Evolutionary conservation across 768 basidiomycete genomes (phyloP).

Genomic region (Pisolithus tinctorius): DNA sequence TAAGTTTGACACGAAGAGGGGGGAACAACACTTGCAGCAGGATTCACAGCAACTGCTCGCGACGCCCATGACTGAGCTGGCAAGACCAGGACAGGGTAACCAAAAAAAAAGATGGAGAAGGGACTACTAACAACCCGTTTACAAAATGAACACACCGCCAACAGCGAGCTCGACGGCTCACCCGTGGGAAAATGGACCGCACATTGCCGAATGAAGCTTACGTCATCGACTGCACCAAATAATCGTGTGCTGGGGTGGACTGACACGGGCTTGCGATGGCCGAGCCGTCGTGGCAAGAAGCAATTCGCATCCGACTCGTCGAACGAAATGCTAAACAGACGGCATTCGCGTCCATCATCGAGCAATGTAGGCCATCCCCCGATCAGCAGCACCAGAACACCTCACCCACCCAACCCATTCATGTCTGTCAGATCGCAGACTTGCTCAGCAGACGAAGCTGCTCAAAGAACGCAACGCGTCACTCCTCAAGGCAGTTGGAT

Average conservation of each 20-base stretch:
- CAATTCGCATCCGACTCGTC: constrained; percentile 68
- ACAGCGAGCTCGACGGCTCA: constrained; percentile 1
- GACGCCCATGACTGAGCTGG: constrained; percentile 52
- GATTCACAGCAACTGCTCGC: constrained; percentile 77
- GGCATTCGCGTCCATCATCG: constrained; percentile 78
- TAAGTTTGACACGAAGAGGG: constrained; percentile 9
- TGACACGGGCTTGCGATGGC: constrained; percentile 45
- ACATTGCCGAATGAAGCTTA: constrained; percentile 6
- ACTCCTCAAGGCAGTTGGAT: constrained; percentile 76
- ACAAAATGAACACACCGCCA: constrained; percentile 11
- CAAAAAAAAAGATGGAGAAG: constrained; percentile 4
- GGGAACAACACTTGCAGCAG: constrained; percentile 52
- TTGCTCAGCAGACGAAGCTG: constrained; percentile 87
- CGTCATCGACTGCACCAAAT: constrained; percentile 10
- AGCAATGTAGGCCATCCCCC: constrained; percentile 66
- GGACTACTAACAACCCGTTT: background rate
- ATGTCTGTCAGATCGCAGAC: constrained; percentile 63
- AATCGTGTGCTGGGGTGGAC: constrained; percentile 19
- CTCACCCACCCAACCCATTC: constrained; percentile 9
- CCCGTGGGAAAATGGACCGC: constrained; percentile 21
- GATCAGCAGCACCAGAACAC: constrained; percentile 1
- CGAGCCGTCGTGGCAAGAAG: constrained; percentile 81
- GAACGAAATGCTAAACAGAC: constrained; percentile 81
- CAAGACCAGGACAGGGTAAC: background rate
- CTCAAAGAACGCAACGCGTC: constrained; percentile 90